phyloP scores from a whole-genome alignment of 1,139 yeast species.

The Debaryomyces udenii region DNA sequence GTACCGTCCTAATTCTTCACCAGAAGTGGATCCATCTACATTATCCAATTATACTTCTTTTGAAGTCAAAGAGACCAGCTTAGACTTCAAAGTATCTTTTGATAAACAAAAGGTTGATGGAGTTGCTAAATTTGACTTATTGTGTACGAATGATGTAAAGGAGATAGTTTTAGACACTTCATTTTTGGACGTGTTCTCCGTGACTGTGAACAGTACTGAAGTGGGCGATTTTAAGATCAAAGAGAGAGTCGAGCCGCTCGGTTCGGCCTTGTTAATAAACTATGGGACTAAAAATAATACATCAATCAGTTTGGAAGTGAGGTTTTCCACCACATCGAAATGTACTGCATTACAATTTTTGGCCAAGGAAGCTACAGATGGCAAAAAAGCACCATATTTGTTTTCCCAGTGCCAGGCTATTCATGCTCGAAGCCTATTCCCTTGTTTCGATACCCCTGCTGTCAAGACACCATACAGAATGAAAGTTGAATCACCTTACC shows the following conservation, averaged over 20 bases:
- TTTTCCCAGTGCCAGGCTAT: conserved; percentile 93
- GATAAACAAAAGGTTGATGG: conserved; percentile 57
- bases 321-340: conserved; percentile 66
- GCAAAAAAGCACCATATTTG: conserved; percentile 69
- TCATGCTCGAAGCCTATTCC: conserved; percentile 86
- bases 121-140: conserved; percentile 51
- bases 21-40: conserved; percentile 54
- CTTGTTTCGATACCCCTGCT: conserved; percentile 91
- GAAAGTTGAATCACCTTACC: conserved; percentile 62
- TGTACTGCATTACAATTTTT: conserved; percentile 91
- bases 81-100: conserved; percentile 62
- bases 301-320: conserved; percentile 41
- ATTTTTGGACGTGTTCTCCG: conserved; percentile 52
- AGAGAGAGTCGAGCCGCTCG: conserved; percentile 63
- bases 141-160: conserved; percentile 24
- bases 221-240: conserved; percentile 40
- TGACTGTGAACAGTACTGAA: conserved; percentile 44
- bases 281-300: conserved; percentile 18
- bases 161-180: conserved; percentile 70
- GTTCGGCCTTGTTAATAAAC: conserved; percentile 58
- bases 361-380: conserved; percentile 77
- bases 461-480: conserved; percentile 69
- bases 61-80: conserved; percentile 43
- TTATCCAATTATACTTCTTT: conserved; percentile 42
- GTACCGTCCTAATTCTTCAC: conserved; percentile 45